These are phyloP conservation scores for Alternaria sp. DNA, from an alignment of 2,329 filamentous ascomycete genomes.

Conservation along the genomic window DNA sequence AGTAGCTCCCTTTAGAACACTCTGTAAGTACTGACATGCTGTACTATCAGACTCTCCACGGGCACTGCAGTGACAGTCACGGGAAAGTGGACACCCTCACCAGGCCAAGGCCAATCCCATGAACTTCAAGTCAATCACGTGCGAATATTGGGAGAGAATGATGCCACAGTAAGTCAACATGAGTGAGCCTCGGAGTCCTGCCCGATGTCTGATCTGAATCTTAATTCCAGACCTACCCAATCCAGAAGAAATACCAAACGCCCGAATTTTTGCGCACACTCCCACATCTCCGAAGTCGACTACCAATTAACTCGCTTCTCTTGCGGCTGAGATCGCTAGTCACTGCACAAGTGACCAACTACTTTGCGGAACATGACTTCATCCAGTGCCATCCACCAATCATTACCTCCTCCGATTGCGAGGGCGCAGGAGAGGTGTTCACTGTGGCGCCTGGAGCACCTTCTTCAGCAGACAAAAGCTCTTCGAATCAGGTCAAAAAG, in stretches of 20 bases:
- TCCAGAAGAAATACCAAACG: constrained; percentile 96
- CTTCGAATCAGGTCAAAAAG: constrained; percentile 32
- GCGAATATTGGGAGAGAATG: constrained; percentile 74
- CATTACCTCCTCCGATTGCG: constrained; percentile 95
- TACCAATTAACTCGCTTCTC: constrained; percentile 79
- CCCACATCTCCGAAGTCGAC: constrained; percentile 83
- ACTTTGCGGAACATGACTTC: constrained; percentile 75
- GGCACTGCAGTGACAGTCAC: constrained; percentile 79
- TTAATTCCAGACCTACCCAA: constrained; percentile 74
- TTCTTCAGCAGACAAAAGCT: constrained; percentile 19
- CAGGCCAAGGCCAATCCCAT: constrained; percentile 72
- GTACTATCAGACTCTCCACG: constrained; percentile 70
- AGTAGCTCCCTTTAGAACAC: constrained; percentile 41
- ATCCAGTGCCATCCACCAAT: constrained; percentile 90
- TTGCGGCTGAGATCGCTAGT: constrained; percentile 83
- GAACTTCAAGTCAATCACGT: constrained; percentile 79
- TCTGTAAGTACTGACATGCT: constrained; percentile 20
- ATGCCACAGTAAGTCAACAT: constrained; percentile 71
- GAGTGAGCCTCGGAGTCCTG: background rate
- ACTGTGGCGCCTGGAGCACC: constrained; percentile 58
- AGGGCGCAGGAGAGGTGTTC: constrained; percentile 95
- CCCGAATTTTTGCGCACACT: constrained; percentile 86
- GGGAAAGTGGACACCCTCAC: constrained; percentile 77
- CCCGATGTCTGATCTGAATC: constrained; percentile 24
- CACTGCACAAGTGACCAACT: constrained; percentile 73